These are phyloP conservation scores for Chytriomyces confervae DNA, from an alignment of 192 early-diverging fungal genomes.

Conservation along the genomic window DNA sequence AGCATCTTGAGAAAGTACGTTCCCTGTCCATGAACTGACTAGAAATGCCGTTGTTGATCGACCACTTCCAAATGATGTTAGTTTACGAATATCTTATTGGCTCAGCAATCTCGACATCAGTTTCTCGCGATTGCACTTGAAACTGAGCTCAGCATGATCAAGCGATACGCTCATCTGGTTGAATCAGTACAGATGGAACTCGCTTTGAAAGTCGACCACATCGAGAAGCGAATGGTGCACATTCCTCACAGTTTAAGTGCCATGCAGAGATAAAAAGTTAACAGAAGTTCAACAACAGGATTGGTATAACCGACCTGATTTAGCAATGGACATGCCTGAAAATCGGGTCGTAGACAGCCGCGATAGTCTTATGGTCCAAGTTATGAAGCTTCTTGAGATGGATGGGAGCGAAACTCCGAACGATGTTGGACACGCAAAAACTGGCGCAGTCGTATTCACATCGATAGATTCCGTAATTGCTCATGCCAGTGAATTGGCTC, in stretches of 20 bases:
- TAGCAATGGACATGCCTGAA: not conserved
- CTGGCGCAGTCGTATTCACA: not conserved
- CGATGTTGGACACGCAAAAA: not conserved
- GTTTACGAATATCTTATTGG: not conserved
- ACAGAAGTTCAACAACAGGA: not conserved
- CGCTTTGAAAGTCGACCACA: not conserved
- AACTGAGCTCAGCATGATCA: conserved; percentile 1
- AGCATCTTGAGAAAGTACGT: not conserved
- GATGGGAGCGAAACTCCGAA: not conserved
- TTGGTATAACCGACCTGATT: not conserved
- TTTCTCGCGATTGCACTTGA: conserved; percentile 16
- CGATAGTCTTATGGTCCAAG: not conserved
- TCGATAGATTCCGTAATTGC: conserved; percentile 13
- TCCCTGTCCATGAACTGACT: not conserved
- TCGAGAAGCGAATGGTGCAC: not conserved
- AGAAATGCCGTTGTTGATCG: not conserved
- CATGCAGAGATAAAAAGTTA: not conserved
- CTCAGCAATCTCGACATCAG: conserved; percentile 14
- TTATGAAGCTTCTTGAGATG: not conserved
- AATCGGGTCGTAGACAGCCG: not conserved
- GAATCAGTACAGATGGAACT: conserved; percentile 1
- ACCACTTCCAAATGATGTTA: not conserved
- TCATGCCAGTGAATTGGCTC: not conserved
- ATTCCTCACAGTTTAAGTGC: not conserved
- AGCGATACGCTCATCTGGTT: not conserved